Base-by-base conservation (phyloP, 768 basidiomycete species). In the Kwoniella dendrophila region DNA sequence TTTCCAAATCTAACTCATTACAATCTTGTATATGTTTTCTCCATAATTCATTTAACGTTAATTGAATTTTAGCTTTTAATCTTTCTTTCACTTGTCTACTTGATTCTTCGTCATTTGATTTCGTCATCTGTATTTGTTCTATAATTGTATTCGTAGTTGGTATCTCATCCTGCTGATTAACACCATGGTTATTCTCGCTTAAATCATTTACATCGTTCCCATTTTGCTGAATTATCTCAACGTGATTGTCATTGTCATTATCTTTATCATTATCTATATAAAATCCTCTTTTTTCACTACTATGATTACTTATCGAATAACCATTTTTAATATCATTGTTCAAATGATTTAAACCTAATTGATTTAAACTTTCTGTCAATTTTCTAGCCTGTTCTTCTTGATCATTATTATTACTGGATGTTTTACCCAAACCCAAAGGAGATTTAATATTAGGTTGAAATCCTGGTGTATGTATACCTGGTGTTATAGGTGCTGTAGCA, bases 401-500 rank as follows among this genome's bases (percentile, higher is more conserved):
- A 16, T 6, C 44, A 18, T 20, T 24, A 3, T 12, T 36, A 27
- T 43, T 43, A 14, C 18, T 11, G 18, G 6, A 43, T 10, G 41
- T 11, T 20, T 11, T 43, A 43, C 20, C 12, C 20, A 43, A 8
- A 36, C 34, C 47, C 27, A 7, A 16, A 30, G 27, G n/a, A 5
- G 41, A 30, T 11, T 3, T 22, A 8, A 32, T 20, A 5, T 32
- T 32, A 6, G 44, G 16, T 6, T 34, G 48, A 4, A 16, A 24
- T 8, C 36, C 47, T 12, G 58, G 58, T n/a, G 58, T 59, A 34
- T 40, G 36, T 41, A 30, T 40, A 8, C 47, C 41, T 24, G 59
- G 59, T 16, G 59, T 60, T n/a, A 60, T 60, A 26, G 59, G 59
- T 40, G 59, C 59, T 3, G 59, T 60, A 18, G 50, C 50, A 16